phyloP scores from a whole-genome alignment of 768 basidiomycete species.

The Suillus lakei region DNA sequence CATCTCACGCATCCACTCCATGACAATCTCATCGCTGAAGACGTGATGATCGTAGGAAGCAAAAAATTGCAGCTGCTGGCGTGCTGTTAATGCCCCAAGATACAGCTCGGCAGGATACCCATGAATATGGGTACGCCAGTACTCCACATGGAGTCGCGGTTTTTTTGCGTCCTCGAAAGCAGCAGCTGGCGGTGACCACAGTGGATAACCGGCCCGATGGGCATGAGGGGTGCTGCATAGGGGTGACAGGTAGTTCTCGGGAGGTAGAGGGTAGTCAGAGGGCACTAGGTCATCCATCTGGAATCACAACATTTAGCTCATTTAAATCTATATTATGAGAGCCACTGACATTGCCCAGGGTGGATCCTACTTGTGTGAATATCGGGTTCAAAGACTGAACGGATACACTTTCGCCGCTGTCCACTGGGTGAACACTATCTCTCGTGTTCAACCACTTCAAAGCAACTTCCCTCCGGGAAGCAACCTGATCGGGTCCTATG shows the following conservation, averaged over 20 bases:
- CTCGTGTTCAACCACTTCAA: constrained; percentile 25
- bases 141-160: constrained; percentile 15
- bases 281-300: constrained; percentile 44
- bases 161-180: not conserved
- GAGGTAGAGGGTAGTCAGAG: constrained; percentile 35
- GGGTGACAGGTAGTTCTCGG: constrained; percentile 19
- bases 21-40: constrained; percentile 41
- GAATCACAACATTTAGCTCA: not conserved
- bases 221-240: constrained; percentile 24
- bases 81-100: constrained; percentile 44
- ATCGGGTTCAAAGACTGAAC: constrained; percentile 20
- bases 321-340: not conserved
- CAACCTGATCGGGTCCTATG: constrained; percentile 23
- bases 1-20: constrained; percentile 51
- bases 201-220: constrained; percentile 15
- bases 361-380: constrained; percentile 26
- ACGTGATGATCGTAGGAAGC: constrained; percentile 50
- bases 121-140: constrained; percentile 35
- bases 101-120: constrained; percentile 52
- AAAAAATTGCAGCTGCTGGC: constrained; percentile 36
- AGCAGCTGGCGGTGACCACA: not conserved
- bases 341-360: constrained; percentile 43
- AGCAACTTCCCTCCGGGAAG: constrained; percentile 26
- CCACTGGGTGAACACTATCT: not conserved
- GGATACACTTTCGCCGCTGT: not conserved